These are phyloP conservation scores for Sporothrix variecibatus DNA, from an alignment of 2,329 filamentous ascomycete species.

Conservation along the genomic window DNA sequence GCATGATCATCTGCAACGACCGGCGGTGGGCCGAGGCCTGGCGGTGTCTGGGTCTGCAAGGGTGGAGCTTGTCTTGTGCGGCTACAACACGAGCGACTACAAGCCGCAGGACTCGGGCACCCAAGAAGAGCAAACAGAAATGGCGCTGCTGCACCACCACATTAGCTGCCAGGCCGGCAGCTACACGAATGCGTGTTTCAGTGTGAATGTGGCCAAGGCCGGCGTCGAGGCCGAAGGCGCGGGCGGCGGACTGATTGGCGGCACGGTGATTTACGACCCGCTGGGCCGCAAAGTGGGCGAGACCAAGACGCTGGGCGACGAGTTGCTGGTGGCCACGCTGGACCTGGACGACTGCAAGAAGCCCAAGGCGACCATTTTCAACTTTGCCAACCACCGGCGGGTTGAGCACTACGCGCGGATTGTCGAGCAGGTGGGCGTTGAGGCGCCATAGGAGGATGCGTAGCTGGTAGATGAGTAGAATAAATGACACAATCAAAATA, in stretches of 20 bases:
- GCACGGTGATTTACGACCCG: slow-evolving; percentile 50
- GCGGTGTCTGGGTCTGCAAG: slow-evolving; percentile 52
- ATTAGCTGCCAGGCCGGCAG: slow-evolving; percentile 52
- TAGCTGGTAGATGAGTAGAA: slow-evolving; percentile 27
- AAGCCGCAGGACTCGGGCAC: slow-evolving; percentile 44
- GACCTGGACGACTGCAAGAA: slow-evolving; percentile 50
- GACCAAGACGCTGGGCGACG: slow-evolving; percentile 50
- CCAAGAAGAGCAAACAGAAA: slow-evolving; percentile 45
- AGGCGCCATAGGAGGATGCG: slow-evolving; percentile 32
- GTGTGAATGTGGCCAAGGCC: slow-evolving; percentile 49
- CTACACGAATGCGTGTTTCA: slow-evolving; percentile 56
- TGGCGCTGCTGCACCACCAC: slow-evolving; percentile 53
- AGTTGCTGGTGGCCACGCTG: slow-evolving; percentile 53
- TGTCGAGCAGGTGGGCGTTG: slow-evolving; percentile 43
- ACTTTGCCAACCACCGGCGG: slow-evolving; percentile 48
- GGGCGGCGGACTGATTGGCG: slow-evolving; percentile 51
- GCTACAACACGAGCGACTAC: slow-evolving; percentile 53
- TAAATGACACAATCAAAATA: not conserved
- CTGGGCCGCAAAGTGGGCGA: slow-evolving; percentile 54
- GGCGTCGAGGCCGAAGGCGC: slow-evolving; percentile 47
- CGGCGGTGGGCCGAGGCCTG: slow-evolving; percentile 55
- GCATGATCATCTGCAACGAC: slow-evolving; percentile 58
- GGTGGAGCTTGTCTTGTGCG: slow-evolving; percentile 47
- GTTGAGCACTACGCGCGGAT: slow-evolving; percentile 47
- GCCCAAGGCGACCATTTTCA: slow-evolving; percentile 51